These are phyloP conservation scores for Styphnolobium japonicum DNA, from an alignment of 306 rosid genomes.

Conservation along the genomic window DNA sequence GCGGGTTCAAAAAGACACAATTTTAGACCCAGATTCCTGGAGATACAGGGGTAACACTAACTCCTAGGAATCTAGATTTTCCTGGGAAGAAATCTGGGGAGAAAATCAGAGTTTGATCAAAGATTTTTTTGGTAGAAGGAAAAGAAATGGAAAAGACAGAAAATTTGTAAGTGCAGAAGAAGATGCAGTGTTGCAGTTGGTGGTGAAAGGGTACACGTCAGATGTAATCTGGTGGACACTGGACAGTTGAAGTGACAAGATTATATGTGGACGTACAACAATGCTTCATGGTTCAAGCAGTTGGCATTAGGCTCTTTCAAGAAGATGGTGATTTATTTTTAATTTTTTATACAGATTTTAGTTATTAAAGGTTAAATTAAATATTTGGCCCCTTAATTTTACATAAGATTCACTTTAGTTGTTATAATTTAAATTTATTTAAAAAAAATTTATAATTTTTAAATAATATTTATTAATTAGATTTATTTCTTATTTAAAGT, in stretches of 20 bases:
- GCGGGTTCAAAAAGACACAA: not conserved
- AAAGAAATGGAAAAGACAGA: not conserved
- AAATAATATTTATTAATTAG: no score
- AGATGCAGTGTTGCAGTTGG: not conserved
- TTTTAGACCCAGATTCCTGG: not conserved
- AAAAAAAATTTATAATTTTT: no score
- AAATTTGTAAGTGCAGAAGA: not conserved
- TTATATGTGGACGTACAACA: not conserved
- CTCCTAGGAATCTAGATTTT: not conserved
- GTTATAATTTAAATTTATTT: no score
- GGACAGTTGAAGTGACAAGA: not conserved
- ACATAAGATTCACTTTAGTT: no score
- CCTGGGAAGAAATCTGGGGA: not conserved
- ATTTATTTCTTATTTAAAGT: no score
- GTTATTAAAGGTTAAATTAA: no score
- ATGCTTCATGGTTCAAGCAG: no score
- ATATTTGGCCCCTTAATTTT: no score
- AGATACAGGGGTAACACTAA: not conserved
- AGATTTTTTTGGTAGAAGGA: not conserved
- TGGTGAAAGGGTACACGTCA: slow-evolving; percentile 10
- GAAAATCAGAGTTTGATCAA: not conserved
- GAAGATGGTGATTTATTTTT: no score
- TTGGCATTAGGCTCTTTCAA: no score
- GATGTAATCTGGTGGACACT: not conserved
- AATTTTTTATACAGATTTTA: no score